Evolutionary conservation across 2,329 filamentous ascomycete genomes (phyloP), one percentile per base, ranked within the genome.

Genomic region (Bimuria novae-zelandiae): DNA sequence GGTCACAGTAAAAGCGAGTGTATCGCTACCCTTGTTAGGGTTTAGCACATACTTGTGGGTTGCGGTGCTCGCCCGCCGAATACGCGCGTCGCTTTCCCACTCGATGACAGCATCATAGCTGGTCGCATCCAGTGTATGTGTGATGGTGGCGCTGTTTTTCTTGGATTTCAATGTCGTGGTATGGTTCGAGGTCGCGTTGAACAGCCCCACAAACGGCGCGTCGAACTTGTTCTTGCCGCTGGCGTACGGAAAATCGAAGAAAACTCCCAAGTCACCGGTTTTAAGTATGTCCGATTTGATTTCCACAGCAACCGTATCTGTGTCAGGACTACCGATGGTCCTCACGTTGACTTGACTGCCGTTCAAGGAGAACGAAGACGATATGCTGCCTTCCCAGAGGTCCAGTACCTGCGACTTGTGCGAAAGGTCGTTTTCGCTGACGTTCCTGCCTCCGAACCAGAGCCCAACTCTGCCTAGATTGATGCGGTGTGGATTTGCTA

Each of bases 191-290:
- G 79, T 78, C 4, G 75, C 76, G 60, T 82, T 80, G 67, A 78
- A 82, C 4, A 80, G 64, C 1, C 81, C 81, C 1, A 84, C 80
- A 54, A 79, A 83, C 1, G 81, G 80, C 1, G 79, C 79, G 32
- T 83, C 80, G 51, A 83, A 83, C 57, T 83, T 82, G 57, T 80
- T 79, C 22, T 66, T 64, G 10, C 73, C 72, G 14, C 74, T 78
- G 17, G 80, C 72, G 48, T 79, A 78, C 2, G 82, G 80, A 49
- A 81, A 83, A 49, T 83, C 80, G 49, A 83, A 76, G 57, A 81
- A 82, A 5, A 83, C 61, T 0, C 77, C 76, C 7, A 83, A 61
- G 4, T 62, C 57, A 0, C 72, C 75, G 1, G 57, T 55, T 4
- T 59, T 62, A 7, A 83, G 56, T 2, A 81, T 64, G 0, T 70